Percentiles rank a stretch among this genome's conserved stretches.
These are phyloP conservation scores for Urostyla sp. DNA, from an alignment of 73 alveolate species.

Conservation along the genomic window DNA sequence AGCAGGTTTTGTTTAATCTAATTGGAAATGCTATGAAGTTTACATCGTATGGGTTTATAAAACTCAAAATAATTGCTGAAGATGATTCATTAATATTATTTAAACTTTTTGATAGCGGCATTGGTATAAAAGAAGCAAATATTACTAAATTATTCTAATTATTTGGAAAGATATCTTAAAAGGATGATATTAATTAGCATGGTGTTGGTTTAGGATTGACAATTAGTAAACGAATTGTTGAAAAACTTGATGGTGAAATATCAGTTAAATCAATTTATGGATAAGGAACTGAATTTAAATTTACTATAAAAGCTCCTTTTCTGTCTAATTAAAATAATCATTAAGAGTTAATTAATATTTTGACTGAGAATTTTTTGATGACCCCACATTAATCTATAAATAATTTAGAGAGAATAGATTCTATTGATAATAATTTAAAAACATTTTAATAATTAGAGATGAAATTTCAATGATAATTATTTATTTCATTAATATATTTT, in stretches of 20 bases:
- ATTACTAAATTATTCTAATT: background rate
- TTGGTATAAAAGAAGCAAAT: constrained; percentile 6
- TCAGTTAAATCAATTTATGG: background rate
- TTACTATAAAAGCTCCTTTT: too few species aligned
- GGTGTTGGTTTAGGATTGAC: constrained; percentile 16
- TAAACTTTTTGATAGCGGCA: constrained; percentile 4
- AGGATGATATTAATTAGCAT: background rate
- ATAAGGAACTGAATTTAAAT: background rate
- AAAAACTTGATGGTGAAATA: background rate
- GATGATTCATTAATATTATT: background rate
- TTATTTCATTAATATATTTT: too few species aligned
- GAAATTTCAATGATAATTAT: too few species aligned
- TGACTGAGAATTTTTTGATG: too few species aligned
- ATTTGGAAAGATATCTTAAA: constrained; percentile 5
- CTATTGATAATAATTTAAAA: too few species aligned
- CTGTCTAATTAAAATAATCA: too few species aligned
- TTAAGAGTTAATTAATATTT: too few species aligned
- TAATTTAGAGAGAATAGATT: too few species aligned
- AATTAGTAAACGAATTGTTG: constrained; percentile 13
- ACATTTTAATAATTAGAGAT: too few species aligned
- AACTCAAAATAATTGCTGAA: background rate
- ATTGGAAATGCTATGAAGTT: background rate
- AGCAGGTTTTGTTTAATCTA: constrained; percentile 5
- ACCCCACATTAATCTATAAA: too few species aligned
- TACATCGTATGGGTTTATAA: background rate